Conservation (phyloP, 331 rosid genomes). For the Telfairia occidentalis region DNA sequence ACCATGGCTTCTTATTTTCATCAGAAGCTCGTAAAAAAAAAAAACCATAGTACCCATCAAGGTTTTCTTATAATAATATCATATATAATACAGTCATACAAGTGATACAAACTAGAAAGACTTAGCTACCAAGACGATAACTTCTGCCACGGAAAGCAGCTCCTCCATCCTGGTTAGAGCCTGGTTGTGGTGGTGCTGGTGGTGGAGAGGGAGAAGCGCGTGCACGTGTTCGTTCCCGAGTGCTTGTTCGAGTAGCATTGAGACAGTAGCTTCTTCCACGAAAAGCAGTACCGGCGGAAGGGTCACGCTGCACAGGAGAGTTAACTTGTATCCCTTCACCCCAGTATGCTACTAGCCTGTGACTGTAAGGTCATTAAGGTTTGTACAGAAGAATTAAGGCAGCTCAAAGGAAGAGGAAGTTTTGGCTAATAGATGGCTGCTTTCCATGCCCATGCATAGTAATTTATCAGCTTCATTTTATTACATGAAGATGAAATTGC, state of each 20-base stretch:
- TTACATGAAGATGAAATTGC: neutral
- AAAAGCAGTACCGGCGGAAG: slow-evolving; percentile 41
- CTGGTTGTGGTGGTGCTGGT: slow-evolving; percentile 9
- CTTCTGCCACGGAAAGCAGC: slow-evolving; percentile 48
- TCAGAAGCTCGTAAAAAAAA: neutral
- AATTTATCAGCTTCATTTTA: neutral
- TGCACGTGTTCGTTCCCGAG: slow-evolving; percentile 16
- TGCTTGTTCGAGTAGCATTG: slow-evolving; percentile 25
- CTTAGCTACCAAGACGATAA: slow-evolving; percentile 23
- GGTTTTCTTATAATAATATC: neutral
- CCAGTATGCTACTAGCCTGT: slow-evolving; percentile 67
- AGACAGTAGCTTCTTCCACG: slow-evolving; percentile 56
- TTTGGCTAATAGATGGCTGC: neutral
- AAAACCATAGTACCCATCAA: too few species aligned
- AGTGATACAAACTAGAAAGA: neutral
- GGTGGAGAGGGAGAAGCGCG: slow-evolving; percentile 11
- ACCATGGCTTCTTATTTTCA: neutral
- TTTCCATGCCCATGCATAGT: neutral
- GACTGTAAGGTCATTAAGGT: slow-evolving; percentile 36
- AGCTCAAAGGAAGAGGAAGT: neutral
- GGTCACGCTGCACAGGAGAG: slow-evolving; percentile 50
- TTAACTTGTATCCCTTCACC: slow-evolving; percentile 56
- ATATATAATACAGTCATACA: neutral
- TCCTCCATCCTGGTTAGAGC: slow-evolving; percentile 21
- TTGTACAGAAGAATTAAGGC: neutral